A percentile compares a stretch with the other conserved stretches of the same genome.
Evolutionary conservation across 1,284 basidiomycete species (phyloP).

Genomic region (Athelia sp.): DNA sequence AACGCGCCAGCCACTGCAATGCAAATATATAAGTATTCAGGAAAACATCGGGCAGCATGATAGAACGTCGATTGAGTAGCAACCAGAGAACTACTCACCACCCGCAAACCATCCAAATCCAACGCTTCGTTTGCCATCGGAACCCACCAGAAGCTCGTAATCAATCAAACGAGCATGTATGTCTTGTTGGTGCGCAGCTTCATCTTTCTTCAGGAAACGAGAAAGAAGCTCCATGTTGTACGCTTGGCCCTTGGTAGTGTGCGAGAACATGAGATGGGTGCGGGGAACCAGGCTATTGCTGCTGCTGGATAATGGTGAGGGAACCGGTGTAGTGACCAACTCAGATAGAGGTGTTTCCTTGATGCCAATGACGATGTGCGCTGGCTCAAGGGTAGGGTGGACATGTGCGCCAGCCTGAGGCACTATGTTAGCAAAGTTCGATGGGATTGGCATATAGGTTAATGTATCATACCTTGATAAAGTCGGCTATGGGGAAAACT

Average conservation of each 20-base stretch:
- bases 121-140: slow-evolving; percentile 69
- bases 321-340: slow-evolving; percentile 45
- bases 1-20: slow-evolving; percentile 73
- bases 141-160: slow-evolving; percentile 74
- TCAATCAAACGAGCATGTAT: slow-evolving; percentile 64
- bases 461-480: slow-evolving; percentile 48
- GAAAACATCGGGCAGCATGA: background rate
- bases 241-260: slow-evolving; percentile 81
- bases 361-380: slow-evolving; percentile 80
- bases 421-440: no score
- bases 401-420: slow-evolving; percentile 76
- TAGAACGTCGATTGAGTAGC: no score
- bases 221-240: slow-evolving; percentile 82
- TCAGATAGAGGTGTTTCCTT: slow-evolving; percentile 77
- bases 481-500: slow-evolving; percentile 65
- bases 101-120: slow-evolving; percentile 90
- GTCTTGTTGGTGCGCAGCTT: background rate
- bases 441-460: background rate
- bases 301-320: slow-evolving; percentile 15
- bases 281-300: slow-evolving; percentile 32
- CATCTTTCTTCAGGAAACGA: slow-evolving; percentile 45
- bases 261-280: slow-evolving; percentile 86
- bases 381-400: slow-evolving; percentile 50
- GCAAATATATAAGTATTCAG: slow-evolving; percentile 1
- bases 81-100: slow-evolving; percentile 38